phyloP scores from a whole-genome alignment of 148 eudicot genomes.

The Camellia sinensis region DNA sequence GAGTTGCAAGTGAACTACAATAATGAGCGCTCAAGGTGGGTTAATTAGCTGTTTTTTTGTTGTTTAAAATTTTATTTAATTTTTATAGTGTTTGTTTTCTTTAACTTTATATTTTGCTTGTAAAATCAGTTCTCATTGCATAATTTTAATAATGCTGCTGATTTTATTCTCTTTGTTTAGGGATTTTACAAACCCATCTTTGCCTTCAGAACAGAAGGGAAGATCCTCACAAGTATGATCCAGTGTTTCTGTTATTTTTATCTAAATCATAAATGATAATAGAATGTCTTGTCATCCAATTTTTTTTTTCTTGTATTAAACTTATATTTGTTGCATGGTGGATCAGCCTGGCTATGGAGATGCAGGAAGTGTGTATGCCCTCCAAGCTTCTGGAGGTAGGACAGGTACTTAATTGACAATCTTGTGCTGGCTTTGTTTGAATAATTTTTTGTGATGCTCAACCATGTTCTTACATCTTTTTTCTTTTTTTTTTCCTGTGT shows the following conservation, averaged over 20 bases:
- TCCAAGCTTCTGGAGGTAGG: constrained; percentile 50
- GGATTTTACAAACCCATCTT: constrained; percentile 86
- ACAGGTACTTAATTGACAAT: constrained; percentile 32
- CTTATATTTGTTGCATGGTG: constrained; percentile 11
- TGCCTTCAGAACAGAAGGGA: constrained; percentile 88
- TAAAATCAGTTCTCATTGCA: background rate
- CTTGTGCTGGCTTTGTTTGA: background rate
- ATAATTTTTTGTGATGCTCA: background rate
- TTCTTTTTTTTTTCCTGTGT: constrained; percentile 13
- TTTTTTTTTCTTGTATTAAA: background rate
- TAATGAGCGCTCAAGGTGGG: constrained; percentile 83
- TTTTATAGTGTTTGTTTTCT: too few relatives aligned
- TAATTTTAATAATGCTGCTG: background rate
- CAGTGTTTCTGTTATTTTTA: background rate
- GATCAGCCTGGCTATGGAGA: constrained; percentile 83
- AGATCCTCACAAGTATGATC: constrained; percentile 70
- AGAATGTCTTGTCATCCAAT: background rate
- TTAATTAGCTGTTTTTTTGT: background rate
- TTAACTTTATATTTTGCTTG: background rate
- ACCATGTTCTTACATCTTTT: background rate
- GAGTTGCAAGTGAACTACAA: constrained; percentile 91
- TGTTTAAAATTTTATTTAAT: background rate
- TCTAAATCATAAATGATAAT: background rate
- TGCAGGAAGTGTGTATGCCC: constrained; percentile 59
- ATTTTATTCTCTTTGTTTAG: constrained; percentile 27